These are phyloP conservation scores for Kingdonia uniflora DNA, from an alignment of 164 flowering plant genomes.

Conservation along the genomic window DNA sequence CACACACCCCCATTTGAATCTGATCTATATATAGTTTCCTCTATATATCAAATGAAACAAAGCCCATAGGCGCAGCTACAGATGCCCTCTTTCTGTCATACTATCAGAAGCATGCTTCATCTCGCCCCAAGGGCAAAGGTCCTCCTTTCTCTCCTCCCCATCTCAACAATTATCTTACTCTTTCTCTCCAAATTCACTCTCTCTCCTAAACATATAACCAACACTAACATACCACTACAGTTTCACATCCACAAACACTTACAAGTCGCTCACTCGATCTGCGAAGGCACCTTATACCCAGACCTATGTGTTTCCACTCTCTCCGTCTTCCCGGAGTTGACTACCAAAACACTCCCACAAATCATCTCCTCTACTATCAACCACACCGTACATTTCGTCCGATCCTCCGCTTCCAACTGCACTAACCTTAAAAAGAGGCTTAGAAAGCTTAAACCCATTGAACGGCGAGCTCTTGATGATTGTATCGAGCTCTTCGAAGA, in stretches of 20 bases:
- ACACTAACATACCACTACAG: neutral
- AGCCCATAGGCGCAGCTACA: too few relatives aligned
- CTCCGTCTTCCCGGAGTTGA: slow-evolving; percentile 40
- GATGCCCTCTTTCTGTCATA: too few relatives aligned
- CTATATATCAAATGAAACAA: too few relatives aligned
- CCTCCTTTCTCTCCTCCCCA: slow-evolving; percentile 7
- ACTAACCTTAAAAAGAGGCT: slow-evolving; percentile 20
- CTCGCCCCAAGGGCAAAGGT: slow-evolving; percentile 8
- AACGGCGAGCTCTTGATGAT: slow-evolving; percentile 51
- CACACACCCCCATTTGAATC: too few relatives aligned
- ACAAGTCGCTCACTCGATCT: slow-evolving; percentile 37
- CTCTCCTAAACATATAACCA: slow-evolving; percentile 3
- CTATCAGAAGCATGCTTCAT: slow-evolving; percentile 7
- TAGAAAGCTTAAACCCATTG: slow-evolving; percentile 17
- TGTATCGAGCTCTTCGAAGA: slow-evolving; percentile 57
- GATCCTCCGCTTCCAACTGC: slow-evolving; percentile 36
- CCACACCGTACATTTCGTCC: slow-evolving; percentile 33
- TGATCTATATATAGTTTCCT: too few relatives aligned
- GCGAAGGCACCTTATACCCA: slow-evolving; percentile 60
- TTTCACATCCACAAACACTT: slow-evolving; percentile 30
- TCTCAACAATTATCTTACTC: slow-evolving; percentile 11
- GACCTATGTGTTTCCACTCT: slow-evolving; percentile 69
- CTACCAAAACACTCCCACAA: slow-evolving; percentile 36
- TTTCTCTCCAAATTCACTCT: slow-evolving; percentile 8
- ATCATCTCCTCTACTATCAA: slow-evolving; percentile 36